A percentile compares a stretch with the other conserved stretches of the same genome.
phyloP scores from a whole-genome alignment of 441 rosid species.

The Rhodomyrtus psidioides region DNA sequence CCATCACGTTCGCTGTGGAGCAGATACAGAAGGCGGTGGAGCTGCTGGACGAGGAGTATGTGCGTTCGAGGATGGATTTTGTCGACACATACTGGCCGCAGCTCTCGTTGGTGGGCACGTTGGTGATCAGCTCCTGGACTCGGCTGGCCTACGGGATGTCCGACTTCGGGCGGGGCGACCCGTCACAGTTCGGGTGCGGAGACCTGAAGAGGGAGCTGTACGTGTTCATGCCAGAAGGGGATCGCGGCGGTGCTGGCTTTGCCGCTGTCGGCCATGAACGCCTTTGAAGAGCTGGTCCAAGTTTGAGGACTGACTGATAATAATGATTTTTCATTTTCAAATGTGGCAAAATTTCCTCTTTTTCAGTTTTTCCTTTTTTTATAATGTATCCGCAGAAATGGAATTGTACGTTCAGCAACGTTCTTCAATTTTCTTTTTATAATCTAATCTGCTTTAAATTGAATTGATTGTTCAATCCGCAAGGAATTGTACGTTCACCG shows the following conservation, averaged over 20 bases:
- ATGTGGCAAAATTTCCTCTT: no score
- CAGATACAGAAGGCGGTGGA: slow-evolving; percentile 9
- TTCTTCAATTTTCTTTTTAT: no score
- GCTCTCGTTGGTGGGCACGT: neutral
- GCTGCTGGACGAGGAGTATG: slow-evolving; percentile 1
- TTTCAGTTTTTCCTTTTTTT: no score
- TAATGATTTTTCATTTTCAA: neutral
- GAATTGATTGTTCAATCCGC: no score
- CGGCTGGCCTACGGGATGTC: slow-evolving; percentile 2
- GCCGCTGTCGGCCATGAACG: slow-evolving; percentile 10
- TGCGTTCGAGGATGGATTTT: slow-evolving; percentile 7
- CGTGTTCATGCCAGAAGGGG: neutral
- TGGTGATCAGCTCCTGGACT: slow-evolving; percentile 18
- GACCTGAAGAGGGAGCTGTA: neutral
- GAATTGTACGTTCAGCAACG: no score
- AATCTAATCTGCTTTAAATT: no score
- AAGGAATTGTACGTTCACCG: no score
- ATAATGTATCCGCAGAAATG: no score
- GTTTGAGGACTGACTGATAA: neutral
- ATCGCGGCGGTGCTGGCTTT: neutral
- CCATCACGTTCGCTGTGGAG: slow-evolving; percentile 12
- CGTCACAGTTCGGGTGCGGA: slow-evolving; percentile 3
- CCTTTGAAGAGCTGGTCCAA: neutral
- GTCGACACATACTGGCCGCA: neutral
- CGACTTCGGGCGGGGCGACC: slow-evolving; percentile 18